Base-by-base conservation (phyloP, 75 land plant genomes). In the Gnetum montanum region DNA sequence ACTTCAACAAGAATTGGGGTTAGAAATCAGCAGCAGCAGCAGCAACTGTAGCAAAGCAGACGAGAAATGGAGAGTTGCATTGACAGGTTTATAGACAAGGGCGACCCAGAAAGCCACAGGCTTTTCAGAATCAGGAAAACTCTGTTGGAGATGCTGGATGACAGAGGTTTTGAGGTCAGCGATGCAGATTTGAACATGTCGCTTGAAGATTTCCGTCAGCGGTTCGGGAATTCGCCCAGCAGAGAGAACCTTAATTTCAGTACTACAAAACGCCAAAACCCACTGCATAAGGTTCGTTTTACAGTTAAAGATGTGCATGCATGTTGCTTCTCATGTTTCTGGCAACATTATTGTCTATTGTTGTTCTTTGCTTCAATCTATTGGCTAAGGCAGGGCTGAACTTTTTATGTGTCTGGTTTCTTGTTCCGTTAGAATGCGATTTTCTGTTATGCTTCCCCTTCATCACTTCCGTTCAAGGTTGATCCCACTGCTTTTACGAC, bases 61-160 rank as follows among this genome's bases (percentile, higher is more conserved):
- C 44, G 3, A 10, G 10, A 15, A 11, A 24, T 47, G 55, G 55
- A 52, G 36, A 30, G 13, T n/a, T 6, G 31, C 4, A 52, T 52
- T 19, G 55, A 52, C 35, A 52, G 55, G 8, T 52, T 52, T 30
- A 52, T 52, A 31, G 55, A 52, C 55, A 52, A 18, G 19, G 55
- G 55, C 55, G 33, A 18, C 36, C 33, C 55, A 15, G 25, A 18
- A 8, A 52, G 36, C 46, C 46, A 57, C 25, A 35, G 59, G 8
- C 51, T 76, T 37, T 72, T 54, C 45, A 51, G 79, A 22, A 57
- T 76, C 27, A 76, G 76, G 5, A 48, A 53, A 44, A 76, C 79
- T 19, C 66, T 76, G 11, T 72, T 76, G 56, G 71, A 76, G 63
- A 76, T 76, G 77, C 76, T 76, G 31, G 65, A 70, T n/a, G 79